Conservation (phyloP, 768 basidiomycete species). For the Brasilioporus rufonigricans region DNA sequence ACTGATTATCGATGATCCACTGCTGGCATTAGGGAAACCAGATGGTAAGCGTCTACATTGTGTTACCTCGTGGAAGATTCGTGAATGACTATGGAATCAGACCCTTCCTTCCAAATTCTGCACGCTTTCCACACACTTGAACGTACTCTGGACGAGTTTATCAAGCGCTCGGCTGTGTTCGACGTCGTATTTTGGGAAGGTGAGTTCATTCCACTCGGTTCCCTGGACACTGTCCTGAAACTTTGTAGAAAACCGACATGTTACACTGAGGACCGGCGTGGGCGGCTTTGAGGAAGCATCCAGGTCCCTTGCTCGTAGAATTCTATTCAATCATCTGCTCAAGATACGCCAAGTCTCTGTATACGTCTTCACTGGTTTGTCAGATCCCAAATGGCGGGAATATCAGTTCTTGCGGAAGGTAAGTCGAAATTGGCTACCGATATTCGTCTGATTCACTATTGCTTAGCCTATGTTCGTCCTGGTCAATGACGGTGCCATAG, state of each 20-base stretch:
- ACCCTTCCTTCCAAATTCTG: constrained; percentile 56
- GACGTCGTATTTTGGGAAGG: constrained; percentile 66
- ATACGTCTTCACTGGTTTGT: constrained; percentile 43
- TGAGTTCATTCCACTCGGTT: constrained; percentile 14
- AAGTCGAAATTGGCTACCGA: background rate
- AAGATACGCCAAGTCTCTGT: constrained; percentile 40
- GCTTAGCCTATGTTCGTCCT: constrained; percentile 67
- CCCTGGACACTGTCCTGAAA: background rate
- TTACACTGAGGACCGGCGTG: constrained; percentile 39
- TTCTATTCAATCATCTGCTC: constrained; percentile 51
- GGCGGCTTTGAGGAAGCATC: constrained; percentile 41
- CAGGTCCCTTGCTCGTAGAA: constrained; percentile 47
- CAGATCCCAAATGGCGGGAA: constrained; percentile 48
- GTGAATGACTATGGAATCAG: constrained; percentile 28
- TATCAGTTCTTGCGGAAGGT: constrained; percentile 46
- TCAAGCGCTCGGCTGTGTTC: constrained; percentile 50
- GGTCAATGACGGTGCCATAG: constrained; percentile 49
- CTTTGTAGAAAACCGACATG: constrained; percentile 42
- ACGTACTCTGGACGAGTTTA: constrained; percentile 46
- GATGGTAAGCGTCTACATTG: constrained; percentile 34
- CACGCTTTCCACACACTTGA: constrained; percentile 61
- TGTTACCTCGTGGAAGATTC: background rate
- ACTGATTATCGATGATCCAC: constrained; percentile 53
- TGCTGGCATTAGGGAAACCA: constrained; percentile 55
- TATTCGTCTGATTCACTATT: constrained; percentile 9